Base-by-base conservation (phyloP, 1,139 yeast genomes). In the Geotrichum siamense region DNA sequence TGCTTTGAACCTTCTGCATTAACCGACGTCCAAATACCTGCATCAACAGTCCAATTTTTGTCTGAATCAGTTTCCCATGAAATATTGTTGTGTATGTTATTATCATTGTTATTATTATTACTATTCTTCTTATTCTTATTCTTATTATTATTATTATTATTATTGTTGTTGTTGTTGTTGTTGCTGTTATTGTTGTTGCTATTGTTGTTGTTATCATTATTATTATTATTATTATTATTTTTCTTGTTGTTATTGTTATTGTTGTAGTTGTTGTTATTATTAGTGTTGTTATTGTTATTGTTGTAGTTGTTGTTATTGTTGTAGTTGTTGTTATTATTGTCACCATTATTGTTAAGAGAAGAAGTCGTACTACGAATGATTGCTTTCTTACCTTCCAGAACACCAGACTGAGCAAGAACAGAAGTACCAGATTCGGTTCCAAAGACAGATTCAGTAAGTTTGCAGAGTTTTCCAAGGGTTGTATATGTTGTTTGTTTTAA, bases 301-400 rank as follows among this genome's bases (percentile, higher is more conserved):
- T n/a, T n/a, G n/a, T n/a, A n/a, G n/a, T n/a, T n/a, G n/a, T n/a
- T n/a, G n/a, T n/a, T n/a, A n/a, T n/a, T n/a, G n/a, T n/a, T n/a
- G n/a, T n/a, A n/a, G n/a, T n/a, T n/a, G n/a, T n/a, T n/a, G n/a
- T n/a, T n/a, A n/a, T n/a, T n/a, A n/a, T n/a, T n/a, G n/a, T n/a
- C n/a, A n/a, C n/a, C n/a, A n/a, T n/a, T n/a, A n/a, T n/a, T n/a
- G n/a, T n/a, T n/a, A n/a, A n/a, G n/a, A n/a, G n/a, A n/a, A 33
- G 39, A 12, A 28, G 22, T n/a, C 6, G 21, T 10, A 5, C n/a
- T 15, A 36, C 22, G 27, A 25, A 32, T n/a, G 10, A 37, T 28
- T 15, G 43, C 45, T 19, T 28, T 21, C 20, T 29, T 33, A 4
- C 48, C 48, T 16, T 32, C 38, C n/a, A 45, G 48, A 27, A 34